Base-by-base conservation (phyloP, 2,329 filamentous ascomycete species). In the Claviceps spartinae region DNA sequence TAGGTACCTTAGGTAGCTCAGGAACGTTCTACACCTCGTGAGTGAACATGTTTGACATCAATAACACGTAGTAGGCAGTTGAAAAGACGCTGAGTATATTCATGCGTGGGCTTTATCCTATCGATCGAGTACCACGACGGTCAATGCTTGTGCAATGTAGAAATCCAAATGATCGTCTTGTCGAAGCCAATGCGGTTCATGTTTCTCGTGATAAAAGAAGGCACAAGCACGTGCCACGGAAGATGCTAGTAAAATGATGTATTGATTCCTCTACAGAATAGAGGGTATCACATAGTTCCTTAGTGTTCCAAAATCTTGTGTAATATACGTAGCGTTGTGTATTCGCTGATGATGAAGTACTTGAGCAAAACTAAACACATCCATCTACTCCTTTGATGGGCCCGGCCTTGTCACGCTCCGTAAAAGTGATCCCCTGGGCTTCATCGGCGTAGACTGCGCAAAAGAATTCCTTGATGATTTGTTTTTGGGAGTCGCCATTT, bases 401-500 rank as follows among this genome's bases (percentile, higher is more conserved):
- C 47, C 59, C 48, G 56, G 58, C 48, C 60, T 61, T 26, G 56
- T 64, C 11, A 63, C 64, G 44, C 63, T 68, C 54, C 62, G 65
- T 51, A 72, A 53, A 1, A 71, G 62, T 1, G 70, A 72, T 1
- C 69, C 66, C 48, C 67, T 61, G 4, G 67, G 63, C 46, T 63
- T 67, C 60, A 65, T 63, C 0, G 69, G 67, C 3, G 69, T 71
- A 20, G 65, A 60, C 37, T 66, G 62, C 1, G 63, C 61, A 53
- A 72, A 69, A 2, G 68, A 63, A 46, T 56, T 59, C 2, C 60
- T 60, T 1, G 64, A 57, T 8, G 58, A 60, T 37, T 58, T 70
- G 24, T 60, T 66, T 49, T 63, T 65, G 5, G 74, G 69, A 5
- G 72, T 75, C 5, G 67, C 69, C 54, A 87, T 79, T 63, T 75